These are phyloP conservation scores for Rhodotorula sp. DNA, from an alignment of 1,284 basidiomycete species.

Conservation along the genomic window DNA sequence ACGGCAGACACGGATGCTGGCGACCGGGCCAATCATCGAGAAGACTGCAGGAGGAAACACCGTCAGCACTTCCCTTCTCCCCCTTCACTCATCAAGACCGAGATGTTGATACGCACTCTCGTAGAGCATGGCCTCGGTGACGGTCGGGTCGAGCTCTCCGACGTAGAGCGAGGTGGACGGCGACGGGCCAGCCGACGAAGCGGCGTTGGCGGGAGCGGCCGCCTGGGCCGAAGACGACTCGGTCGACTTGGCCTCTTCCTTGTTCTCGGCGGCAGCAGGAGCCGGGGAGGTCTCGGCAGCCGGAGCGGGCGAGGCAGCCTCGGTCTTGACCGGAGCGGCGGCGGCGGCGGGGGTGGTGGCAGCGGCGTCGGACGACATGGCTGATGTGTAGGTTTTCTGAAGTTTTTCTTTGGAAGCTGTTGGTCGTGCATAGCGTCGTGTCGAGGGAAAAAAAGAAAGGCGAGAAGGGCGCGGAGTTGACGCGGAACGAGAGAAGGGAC, in stretches of 20 bases:
- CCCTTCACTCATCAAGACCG: too few species aligned
- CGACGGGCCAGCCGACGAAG: constrained; percentile 28
- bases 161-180: constrained; percentile 86
- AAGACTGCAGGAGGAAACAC: constrained; percentile 62
- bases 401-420: not conserved
- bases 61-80: not conserved
- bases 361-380: constrained; percentile 34
- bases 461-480: not conserved
- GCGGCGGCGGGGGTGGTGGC: constrained; percentile 24
- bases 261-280: constrained; percentile 9
- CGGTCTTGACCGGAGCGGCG: constrained; percentile 14
- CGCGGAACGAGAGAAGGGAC: not conserved
- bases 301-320: constrained; percentile 44
- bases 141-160: constrained; percentile 95
- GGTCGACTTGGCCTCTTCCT: constrained; percentile 22
- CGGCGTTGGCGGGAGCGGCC: constrained; percentile 21
- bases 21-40: constrained; percentile 99
- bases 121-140: constrained; percentile 99
- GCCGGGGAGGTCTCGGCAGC: constrained; percentile 23
- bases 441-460: too few species aligned
- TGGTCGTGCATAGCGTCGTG: not conserved
- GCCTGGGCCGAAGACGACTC: constrained; percentile 12
- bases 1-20: constrained; percentile 98
- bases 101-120: constrained; percentile 55
- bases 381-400: not conserved